phyloP scores from a whole-genome alignment of 208 protist genomes.

The Acanthamoeba lugdunensis region DNA sequence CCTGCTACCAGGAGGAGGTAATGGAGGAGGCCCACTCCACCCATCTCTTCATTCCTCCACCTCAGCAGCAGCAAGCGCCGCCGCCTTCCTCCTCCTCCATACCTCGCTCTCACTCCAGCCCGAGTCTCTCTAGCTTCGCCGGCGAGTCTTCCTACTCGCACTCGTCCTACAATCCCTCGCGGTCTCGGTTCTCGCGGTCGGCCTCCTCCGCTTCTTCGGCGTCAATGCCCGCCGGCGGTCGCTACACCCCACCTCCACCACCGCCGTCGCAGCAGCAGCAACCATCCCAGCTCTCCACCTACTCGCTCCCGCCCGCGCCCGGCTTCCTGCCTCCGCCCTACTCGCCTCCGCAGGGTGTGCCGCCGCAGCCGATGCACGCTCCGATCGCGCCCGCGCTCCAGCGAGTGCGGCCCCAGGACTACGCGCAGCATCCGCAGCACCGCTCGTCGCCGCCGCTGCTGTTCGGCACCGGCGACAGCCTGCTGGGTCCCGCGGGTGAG shows the following conservation, averaged over 20 bases:
- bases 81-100: background rate
- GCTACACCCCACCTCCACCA: background rate
- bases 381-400: background rate
- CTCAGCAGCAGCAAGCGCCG: background rate
- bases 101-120: background rate
- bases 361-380: background rate
- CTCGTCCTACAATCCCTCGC: background rate
- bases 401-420: background rate
- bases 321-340: conserved; percentile 1
- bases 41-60: background rate
- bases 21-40: background rate
- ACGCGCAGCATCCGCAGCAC: background rate
- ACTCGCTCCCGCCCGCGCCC: conserved; percentile 5
- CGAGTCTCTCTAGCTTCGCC: background rate
- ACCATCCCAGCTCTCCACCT: background rate
- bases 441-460: background rate
- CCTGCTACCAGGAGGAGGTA: conserved; percentile 3
- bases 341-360: background rate
- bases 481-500: conserved; percentile 1
- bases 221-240: background rate
- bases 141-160: background rate
- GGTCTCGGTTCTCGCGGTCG: background rate
- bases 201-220: background rate
- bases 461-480: background rate
- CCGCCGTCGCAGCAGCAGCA: too few relatives aligned